These are phyloP conservation scores for Malassezia sp. DNA, from an alignment of 1,284 basidiomycete genomes.

Conservation along the genomic window DNA sequence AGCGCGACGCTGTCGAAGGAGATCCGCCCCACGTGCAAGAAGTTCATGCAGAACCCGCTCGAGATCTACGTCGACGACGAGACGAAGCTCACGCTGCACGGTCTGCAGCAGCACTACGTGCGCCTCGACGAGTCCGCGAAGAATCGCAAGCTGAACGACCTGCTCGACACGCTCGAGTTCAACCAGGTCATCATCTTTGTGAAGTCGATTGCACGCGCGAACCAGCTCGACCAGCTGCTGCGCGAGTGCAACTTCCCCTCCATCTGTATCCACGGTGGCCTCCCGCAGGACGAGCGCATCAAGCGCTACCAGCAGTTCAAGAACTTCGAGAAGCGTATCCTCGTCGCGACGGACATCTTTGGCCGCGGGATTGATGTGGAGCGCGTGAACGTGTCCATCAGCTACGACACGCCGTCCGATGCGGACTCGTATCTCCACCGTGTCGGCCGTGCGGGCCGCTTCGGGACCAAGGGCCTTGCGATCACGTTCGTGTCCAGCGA, in stretches of 20 bases:
- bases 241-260: constrained; percentile 97
- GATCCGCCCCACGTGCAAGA: constrained; percentile 93
- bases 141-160: constrained; percentile 93
- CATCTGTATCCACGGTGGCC: constrained; percentile 89
- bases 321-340: constrained; percentile 90
- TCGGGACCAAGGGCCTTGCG: constrained; percentile 98
- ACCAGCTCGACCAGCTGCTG: constrained; percentile 87
- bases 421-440: constrained; percentile 97
- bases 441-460: constrained; percentile 96
- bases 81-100: constrained; percentile 95
- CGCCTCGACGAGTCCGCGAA: constrained; percentile 71
- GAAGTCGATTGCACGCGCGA: constrained; percentile 90
- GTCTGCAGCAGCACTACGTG: constrained; percentile 96
- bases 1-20: constrained; percentile 96
- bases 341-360: constrained; percentile 46
- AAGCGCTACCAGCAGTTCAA: constrained; percentile 98
- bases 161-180: constrained; percentile 93
- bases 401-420: constrained; percentile 75
- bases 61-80: constrained; percentile 99
- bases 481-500: constrained; percentile 92
- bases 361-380: constrained; percentile 47
- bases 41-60: constrained; percentile 98
- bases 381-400: constrained; percentile 44
- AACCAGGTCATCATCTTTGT: constrained; percentile 99
- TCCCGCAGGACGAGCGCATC: constrained; percentile 92